Base-by-base conservation (phyloP, 139 green algal species). In the Yamagishiella unicocca region DNA sequence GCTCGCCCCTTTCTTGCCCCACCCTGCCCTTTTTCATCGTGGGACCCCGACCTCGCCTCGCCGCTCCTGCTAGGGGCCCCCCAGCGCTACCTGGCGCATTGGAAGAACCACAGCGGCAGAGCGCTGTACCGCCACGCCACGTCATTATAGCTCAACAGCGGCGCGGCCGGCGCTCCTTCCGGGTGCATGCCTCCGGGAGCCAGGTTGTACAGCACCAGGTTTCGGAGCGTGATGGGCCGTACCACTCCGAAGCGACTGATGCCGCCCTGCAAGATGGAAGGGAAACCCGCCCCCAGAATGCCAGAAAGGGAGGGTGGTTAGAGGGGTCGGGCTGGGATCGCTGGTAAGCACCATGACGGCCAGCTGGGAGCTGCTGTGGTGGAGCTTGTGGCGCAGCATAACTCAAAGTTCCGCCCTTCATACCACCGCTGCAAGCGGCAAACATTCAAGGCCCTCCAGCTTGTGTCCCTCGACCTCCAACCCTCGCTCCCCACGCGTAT, bases 121-220 rank as follows among this genome's bases (percentile, higher is more conserved):
- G 73, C 64, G 45, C 73, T 81, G 73, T 81, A 66, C 12, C 7
- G n/a, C 73, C 73, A 81, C 4, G 45, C 29, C 45, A 2, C 27
- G 33, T 81, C 73, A 5, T 45, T 17, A 1, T n/a, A 19, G 31
- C 25, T n/a, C 33, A 75, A 17, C 38, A 33, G 67, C 19, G 67
- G 33, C 46, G n/a, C 35, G 33, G 33, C 45, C 35, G 1, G 33
- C 67, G 14, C n/a, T 4, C 22, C 43, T 17, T 19, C 25, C 71
- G 71, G 40, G 71, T 79, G 38, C 12, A 42, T 27, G 40, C 43
- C 71, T 22, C 73, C 73, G n/a, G 73, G 73, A 6, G 45, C 73
- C n/a, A 81, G 73, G 73, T 81, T 81, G 73, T 81, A 81, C 45
- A 81, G 43, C 25, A 81, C 73, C 42, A 81, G 73, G 45, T 64